A percentile compares a stretch with the other conserved stretches of the same genome.
Evolutionary conservation across 805 yeast species (phyloP).

Genomic region (Metschnikowia bowlesiae): DNA sequence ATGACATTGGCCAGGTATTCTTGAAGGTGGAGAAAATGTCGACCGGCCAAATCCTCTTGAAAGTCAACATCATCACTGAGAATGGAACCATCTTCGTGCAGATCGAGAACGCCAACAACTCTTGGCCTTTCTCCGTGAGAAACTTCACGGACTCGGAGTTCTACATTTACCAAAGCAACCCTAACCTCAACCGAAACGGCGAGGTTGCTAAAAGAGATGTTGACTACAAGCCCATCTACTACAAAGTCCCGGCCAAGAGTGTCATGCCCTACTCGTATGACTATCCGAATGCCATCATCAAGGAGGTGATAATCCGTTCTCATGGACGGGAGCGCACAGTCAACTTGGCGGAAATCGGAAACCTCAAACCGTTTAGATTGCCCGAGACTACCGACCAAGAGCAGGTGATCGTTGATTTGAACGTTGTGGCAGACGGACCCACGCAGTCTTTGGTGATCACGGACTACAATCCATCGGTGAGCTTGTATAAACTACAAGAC

Average conservation of each 20-base stretch:
- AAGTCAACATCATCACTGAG: conserved; percentile 73
- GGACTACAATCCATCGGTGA: conserved; percentile 71
- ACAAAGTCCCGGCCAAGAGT: conserved; percentile 79
- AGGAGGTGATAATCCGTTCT: conserved; percentile 70
- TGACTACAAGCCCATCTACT: conserved; percentile 71
- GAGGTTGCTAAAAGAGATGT: conserved; percentile 45
- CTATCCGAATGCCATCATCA: conserved; percentile 83
- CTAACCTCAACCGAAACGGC: conserved; percentile 61
- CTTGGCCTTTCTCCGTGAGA: conserved; percentile 92
- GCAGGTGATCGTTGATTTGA: conserved; percentile 67
- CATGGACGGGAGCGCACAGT: conserved; percentile 73
- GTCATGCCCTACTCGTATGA: conserved; percentile 99
- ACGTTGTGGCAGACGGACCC: conserved; percentile 95
- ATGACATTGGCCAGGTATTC: conserved; percentile 78
- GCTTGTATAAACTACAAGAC: conserved; percentile 60
- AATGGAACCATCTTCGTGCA: conserved; percentile 77
- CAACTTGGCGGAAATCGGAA: conserved; percentile 91
- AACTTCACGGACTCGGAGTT: conserved; percentile 89
- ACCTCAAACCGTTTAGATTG: conserved; percentile 77
- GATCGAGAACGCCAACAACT: conserved; percentile 62
- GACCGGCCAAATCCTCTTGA: conserved; percentile 65
- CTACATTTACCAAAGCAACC: conserved; percentile 81
- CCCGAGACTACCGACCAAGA: conserved; percentile 42
- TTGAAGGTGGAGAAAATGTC: conserved; percentile 62
- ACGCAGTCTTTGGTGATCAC: conserved; percentile 83